Conservation (phyloP, 306 rosid genomes). For the Trichosanthes truncata region DNA sequence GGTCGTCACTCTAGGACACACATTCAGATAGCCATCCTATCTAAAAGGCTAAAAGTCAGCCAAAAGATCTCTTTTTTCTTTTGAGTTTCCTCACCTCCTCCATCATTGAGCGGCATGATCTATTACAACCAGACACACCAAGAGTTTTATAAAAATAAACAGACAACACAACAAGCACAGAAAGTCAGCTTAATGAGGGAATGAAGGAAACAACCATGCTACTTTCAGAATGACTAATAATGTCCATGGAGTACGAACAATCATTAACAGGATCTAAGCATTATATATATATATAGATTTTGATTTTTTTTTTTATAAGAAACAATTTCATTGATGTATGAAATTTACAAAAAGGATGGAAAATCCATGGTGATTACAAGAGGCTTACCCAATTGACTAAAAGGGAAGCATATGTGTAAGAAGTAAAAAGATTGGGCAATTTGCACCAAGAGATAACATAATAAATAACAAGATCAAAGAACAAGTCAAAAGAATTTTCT, state of each 20-base stretch:
- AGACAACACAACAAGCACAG: not conserved
- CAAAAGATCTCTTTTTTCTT: not conserved
- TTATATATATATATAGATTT: no score
- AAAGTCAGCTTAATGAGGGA: not conserved
- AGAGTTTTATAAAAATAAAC: not conserved
- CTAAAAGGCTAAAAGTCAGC: not conserved
- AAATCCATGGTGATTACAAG: no score
- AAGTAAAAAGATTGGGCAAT: no score
- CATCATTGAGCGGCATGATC: not conserved
- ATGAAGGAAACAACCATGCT: not conserved
- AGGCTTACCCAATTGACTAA: no score
- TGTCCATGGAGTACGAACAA: not conserved
- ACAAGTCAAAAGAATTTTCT: no score
- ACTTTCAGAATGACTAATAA: not conserved
- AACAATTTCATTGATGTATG: no score
- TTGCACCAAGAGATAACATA: no score
- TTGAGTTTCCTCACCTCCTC: not conserved
- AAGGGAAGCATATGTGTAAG: no score
- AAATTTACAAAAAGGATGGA: no score
- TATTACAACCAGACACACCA: not conserved
- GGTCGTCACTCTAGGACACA: not conserved
- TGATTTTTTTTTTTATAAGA: no score
- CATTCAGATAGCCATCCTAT: not conserved
- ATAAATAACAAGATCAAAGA: no score
- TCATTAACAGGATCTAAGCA: not conserved